phyloP scores from a whole-genome alignment of 2,329 filamentous ascomycete genomes.

The Arachnomyces sp. region DNA sequence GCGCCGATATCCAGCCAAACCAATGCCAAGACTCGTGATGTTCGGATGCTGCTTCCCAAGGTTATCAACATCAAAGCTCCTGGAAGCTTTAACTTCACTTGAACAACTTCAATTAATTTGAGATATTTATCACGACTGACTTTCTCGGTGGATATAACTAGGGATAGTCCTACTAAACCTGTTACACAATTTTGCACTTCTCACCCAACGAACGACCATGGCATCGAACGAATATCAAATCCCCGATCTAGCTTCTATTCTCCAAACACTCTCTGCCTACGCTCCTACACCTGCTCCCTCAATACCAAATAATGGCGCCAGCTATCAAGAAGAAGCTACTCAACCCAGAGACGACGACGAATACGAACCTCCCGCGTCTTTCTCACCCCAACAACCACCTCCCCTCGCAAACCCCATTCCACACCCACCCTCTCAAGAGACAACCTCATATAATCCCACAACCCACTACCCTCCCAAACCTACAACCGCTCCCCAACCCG shows the following conservation, averaged over 20 bases:
- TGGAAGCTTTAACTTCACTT: too few species aligned
- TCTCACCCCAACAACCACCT: conserved; percentile 4
- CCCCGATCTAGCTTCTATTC: conserved; percentile 33
- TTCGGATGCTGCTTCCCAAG: not conserved
- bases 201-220: conserved; percentile 9
- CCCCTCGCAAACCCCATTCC: conserved; percentile 1
- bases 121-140: too few species aligned
- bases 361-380: conserved; percentile 15
- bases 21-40: conserved; percentile 4
- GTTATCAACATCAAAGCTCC: conserved; percentile 3
- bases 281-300: conserved; percentile 14
- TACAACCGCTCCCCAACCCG: conserved; percentile 11
- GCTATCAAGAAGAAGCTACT: not conserved
- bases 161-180: too few species aligned
- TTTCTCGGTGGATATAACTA: too few species aligned
- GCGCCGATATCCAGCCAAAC: not conserved
- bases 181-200: not conserved
- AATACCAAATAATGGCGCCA: conserved; percentile 1
- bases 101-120: too few species aligned
- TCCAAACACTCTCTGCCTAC: conserved; percentile 34
- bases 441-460: not conserved
- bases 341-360: conserved; percentile 5
- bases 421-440: not conserved
- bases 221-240: conserved; percentile 17
- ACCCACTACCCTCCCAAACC: not conserved